Conservation (phyloP, 2,329 filamentous ascomycete species). For the Zarea fungicola region DNA sequence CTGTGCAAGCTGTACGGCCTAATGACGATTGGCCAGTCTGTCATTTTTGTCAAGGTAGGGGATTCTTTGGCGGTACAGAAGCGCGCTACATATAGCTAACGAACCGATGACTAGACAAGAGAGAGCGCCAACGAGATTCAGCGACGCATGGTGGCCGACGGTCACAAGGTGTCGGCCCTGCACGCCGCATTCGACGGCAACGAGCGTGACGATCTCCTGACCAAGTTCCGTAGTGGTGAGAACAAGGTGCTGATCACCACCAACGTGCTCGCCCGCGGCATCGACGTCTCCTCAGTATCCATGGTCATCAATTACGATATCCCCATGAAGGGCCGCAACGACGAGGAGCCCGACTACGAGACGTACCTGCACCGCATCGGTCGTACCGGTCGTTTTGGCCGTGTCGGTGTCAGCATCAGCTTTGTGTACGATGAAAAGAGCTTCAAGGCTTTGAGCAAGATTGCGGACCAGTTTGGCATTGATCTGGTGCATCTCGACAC, state of each 20-base stretch:
- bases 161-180: constrained; percentile 85
- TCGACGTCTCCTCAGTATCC: constrained; percentile 84
- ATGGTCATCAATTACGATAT: constrained; percentile 99
- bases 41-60: constrained; percentile 89
- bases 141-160: constrained; percentile 77
- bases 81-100: neutral
- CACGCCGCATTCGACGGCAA: constrained; percentile 82
- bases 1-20: constrained; percentile 91
- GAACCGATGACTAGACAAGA: too few species aligned
- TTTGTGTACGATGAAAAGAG: constrained; percentile 86
- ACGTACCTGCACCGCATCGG: constrained; percentile 98
- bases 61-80: neutral
- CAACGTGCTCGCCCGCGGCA: constrained; percentile 92
- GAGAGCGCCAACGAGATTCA: constrained; percentile 82
- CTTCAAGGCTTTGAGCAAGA: constrained; percentile 73
- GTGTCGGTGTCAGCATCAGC: constrained; percentile 91
- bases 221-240: constrained; percentile 77
- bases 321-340: constrained; percentile 68
- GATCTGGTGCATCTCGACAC: constrained; percentile 77
- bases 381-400: constrained; percentile 92
- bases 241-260: constrained; percentile 98
- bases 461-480: constrained; percentile 74
- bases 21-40: constrained; percentile 94
- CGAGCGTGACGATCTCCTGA: constrained; percentile 77
- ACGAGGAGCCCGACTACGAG: constrained; percentile 82